These are phyloP conservation scores for Cystobasidium onofrii DNA, from an alignment of 768 basidiomycete genomes.

Conservation along the genomic window DNA sequence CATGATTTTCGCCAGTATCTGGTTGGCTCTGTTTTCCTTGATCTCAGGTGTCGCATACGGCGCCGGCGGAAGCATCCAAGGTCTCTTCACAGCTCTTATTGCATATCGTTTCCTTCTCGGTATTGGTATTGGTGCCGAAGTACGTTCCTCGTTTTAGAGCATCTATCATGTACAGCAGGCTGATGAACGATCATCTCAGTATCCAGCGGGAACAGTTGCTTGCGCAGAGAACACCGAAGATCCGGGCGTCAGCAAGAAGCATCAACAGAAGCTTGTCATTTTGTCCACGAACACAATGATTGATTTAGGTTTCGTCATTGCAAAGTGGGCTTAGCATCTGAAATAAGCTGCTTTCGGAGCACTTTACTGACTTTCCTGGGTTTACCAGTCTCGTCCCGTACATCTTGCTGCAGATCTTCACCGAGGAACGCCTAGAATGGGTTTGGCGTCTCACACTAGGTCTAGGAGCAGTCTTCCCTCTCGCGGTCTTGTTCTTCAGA, in stretches of 20 bases:
- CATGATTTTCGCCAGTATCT: slow-evolving; percentile 19
- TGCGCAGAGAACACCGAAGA: slow-evolving; percentile 86
- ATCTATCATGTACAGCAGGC: slow-evolving; percentile 39
- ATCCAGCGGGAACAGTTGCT: slow-evolving; percentile 51
- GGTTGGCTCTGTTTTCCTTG: slow-evolving; percentile 34
- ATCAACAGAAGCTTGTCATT: slow-evolving; percentile 78
- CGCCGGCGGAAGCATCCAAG: slow-evolving; percentile 57
- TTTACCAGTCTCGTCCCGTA: slow-evolving; percentile 32
- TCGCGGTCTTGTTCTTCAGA: slow-evolving; percentile 32
- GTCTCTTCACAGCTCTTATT: slow-evolving; percentile 55
- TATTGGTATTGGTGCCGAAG: slow-evolving; percentile 73
- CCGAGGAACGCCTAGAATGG: slow-evolving; percentile 33
- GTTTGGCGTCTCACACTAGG: slow-evolving; percentile 40
- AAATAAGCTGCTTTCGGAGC: too few relatives aligned
- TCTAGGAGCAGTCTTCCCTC: slow-evolving; percentile 33
- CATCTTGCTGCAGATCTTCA: slow-evolving; percentile 36
- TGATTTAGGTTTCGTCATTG: slow-evolving; percentile 39
- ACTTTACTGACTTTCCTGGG: neutral
- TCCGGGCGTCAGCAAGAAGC: slow-evolving; percentile 62
- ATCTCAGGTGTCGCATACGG: slow-evolving; percentile 52
- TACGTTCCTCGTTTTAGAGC: neutral
- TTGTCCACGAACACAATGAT: slow-evolving; percentile 67
- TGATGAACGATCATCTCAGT: slow-evolving; percentile 52
- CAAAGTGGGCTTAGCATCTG: neutral
- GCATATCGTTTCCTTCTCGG: slow-evolving; percentile 80